A percentile compares a stretch with the other conserved stretches of the same genome.
These are phyloP conservation scores for Aspergillus funiculosus DNA, from an alignment of 495 filamentous ascomycete species.

Conservation along the genomic window DNA sequence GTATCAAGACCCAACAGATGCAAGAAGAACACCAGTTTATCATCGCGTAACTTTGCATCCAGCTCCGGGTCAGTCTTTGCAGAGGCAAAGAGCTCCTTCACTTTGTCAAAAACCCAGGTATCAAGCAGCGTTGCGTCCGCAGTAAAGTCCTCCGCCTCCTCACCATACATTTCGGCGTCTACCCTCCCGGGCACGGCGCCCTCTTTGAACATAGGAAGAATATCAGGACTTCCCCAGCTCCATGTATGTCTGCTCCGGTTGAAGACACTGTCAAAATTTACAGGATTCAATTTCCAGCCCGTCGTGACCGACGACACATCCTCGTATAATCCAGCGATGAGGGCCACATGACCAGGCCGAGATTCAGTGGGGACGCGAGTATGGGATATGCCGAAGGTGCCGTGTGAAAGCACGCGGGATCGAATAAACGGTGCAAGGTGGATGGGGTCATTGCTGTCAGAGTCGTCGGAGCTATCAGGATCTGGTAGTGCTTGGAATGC, in stretches of 20 bases:
- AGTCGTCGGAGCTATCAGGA: constrained; percentile 54
- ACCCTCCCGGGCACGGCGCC: constrained; percentile 85
- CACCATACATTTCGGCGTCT: constrained; percentile 74
- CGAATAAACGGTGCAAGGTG: constrained; percentile 91
- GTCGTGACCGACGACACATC: constrained; percentile 97
- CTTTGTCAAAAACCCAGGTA: constrained; percentile 92
- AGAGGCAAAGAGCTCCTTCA: constrained; percentile 76
- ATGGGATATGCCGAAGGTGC: constrained; percentile 98
- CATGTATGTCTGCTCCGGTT: constrained; percentile 95
- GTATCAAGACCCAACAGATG: constrained; percentile 96
- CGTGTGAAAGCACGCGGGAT: constrained; percentile 76
- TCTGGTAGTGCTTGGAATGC: constrained; percentile 93
- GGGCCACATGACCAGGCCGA: constrained; percentile 90
- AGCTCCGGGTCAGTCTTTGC: constrained; percentile 75
- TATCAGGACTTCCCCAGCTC: constrained; percentile 99
- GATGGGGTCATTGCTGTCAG: constrained; percentile 49
- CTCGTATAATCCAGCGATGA: constrained; percentile 97
- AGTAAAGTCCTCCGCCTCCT: constrained; percentile 87
- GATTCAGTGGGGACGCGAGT: constrained; percentile 98
- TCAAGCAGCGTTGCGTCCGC: constrained; percentile 74
- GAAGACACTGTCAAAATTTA: constrained; percentile 98
- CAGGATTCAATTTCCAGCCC: constrained; percentile 97
- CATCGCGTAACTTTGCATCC: constrained; percentile 64
- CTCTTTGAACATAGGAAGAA: constrained; percentile 93
- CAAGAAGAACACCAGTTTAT: constrained; percentile 92